phyloP scores from a whole-genome alignment of 1,139 yeast species.

The Saccharomycopsis hybrid region DNA sequence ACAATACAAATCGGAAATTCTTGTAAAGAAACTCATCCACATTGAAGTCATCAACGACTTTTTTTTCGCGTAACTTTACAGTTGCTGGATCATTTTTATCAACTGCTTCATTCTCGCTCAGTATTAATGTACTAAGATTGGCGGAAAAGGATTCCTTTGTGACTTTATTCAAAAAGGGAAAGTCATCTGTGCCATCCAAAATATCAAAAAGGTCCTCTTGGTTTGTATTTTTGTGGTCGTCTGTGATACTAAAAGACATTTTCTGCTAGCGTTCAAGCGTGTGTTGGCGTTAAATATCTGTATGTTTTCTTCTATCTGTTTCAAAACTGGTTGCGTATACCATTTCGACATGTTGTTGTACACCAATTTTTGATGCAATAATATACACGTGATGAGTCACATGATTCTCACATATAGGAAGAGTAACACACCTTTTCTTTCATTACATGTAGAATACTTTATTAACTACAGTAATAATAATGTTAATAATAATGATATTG shows the following conservation, averaged over 20 bases:
- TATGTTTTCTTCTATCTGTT: too few relatives aligned
- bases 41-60: conserved; percentile 28
- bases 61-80: neutral
- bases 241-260: too few relatives aligned
- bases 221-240: neutral
- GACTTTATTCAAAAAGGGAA: conserved; percentile 37
- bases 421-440: too few relatives aligned
- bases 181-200: conserved; percentile 26
- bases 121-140: conserved; percentile 25
- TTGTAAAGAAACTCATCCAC: conserved; percentile 38
- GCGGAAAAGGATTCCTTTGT: conserved; percentile 34
- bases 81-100: neutral
- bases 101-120: conserved; percentile 10
- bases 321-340: too few relatives aligned
- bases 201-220: conserved; percentile 22
- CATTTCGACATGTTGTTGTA: too few relatives aligned
- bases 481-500: neutral
- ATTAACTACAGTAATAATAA: neutral
- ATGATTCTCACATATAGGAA: too few relatives aligned
- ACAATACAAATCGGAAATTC: conserved; percentile 43
- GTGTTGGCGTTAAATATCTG: too few relatives aligned
- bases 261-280: too few relatives aligned
- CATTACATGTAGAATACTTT: too few relatives aligned
- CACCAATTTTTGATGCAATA: too few relatives aligned
- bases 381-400: too few relatives aligned